These are phyloP conservation scores for Lanmaoa rubissima DNA, from an alignment of 768 basidiomycete species.

Conservation along the genomic window DNA sequence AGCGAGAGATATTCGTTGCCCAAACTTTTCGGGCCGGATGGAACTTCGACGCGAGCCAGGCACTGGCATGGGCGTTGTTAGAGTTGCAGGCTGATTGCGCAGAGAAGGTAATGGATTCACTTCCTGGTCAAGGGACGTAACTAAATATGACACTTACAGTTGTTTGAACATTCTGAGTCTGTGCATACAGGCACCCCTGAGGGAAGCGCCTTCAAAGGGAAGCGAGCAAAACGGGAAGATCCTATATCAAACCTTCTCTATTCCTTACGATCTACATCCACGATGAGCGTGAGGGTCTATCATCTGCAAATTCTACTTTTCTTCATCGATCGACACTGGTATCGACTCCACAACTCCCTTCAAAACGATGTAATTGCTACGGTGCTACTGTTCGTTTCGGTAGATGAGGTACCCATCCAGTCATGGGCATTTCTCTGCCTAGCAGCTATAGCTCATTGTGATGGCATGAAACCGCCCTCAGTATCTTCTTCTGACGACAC, in stretches of 20 bases:
- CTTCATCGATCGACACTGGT: conserved; percentile 79
- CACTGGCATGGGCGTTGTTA: conserved; percentile 74
- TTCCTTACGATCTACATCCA: conserved; percentile 39
- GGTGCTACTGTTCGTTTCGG: conserved; percentile 59
- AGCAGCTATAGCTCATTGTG: conserved; percentile 63
- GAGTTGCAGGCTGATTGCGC: conserved; percentile 81
- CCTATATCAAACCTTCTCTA: conserved; percentile 57
- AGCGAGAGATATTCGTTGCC: conserved; percentile 51
- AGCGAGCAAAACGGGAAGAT: conserved; percentile 55
- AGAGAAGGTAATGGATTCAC: conserved; percentile 47
- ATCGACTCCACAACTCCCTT: conserved; percentile 52
- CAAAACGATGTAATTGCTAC: conserved; percentile 54
- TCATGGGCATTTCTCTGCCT: conserved; percentile 85
- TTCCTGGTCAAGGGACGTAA: background rate
- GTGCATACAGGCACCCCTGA: conserved; percentile 37
- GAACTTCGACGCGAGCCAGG: conserved; percentile 68
- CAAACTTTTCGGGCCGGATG: conserved; percentile 70
- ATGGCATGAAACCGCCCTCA: conserved; percentile 24
- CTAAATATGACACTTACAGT: conserved; percentile 36
- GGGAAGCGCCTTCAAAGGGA: conserved; percentile 37
- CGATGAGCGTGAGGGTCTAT: conserved; percentile 41
- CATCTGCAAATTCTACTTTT: conserved; percentile 81
- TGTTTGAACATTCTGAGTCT: conserved; percentile 64
- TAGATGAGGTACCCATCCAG: conserved; percentile 65
- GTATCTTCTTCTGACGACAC: background rate